Evolutionary conservation across 768 basidiomycete species (phyloP).

Genomic region (Naematelia encephala): DNA sequence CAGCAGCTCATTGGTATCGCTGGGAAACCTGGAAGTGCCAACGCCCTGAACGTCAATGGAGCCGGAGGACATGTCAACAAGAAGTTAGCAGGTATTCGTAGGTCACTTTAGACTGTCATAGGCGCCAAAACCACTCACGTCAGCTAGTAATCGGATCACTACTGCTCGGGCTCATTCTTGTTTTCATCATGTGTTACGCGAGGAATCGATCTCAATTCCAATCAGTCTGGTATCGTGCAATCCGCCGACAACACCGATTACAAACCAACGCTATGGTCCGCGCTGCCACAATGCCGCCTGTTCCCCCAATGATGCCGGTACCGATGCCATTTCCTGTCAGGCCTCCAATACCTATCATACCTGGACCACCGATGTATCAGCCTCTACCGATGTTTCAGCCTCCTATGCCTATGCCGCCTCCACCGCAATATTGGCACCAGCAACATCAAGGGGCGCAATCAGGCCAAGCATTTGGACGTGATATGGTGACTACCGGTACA

Average conservation of each 20-base stretch:
- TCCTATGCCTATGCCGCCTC: background rate
- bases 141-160: constrained; percentile 62
- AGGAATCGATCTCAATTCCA: constrained; percentile 46
- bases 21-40: constrained; percentile 42
- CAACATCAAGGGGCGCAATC: background rate
- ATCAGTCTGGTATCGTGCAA: constrained; percentile 42
- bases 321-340: background rate
- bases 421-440: background rate
- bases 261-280: constrained; percentile 36
- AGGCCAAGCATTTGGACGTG: background rate
- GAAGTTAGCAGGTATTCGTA: constrained; percentile 38
- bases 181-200: constrained; percentile 68
- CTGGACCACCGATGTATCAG: background rate
- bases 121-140: too few relatives aligned
- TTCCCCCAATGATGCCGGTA: constrained; percentile 20
- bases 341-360: background rate
- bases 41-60: constrained; percentile 22
- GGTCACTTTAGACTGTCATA: constrained; percentile 5
- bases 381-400: background rate
- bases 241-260: constrained; percentile 36
- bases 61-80: constrained; percentile 19
- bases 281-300: constrained; percentile 32
- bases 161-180: constrained; percentile 70
- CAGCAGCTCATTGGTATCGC: constrained; percentile 44
- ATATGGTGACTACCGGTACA: too few relatives aligned